Evolutionary conservation across 2,329 filamentous ascomycete genomes (phyloP), one percentile per base, ranked within the genome.

Genomic region (Ramularia endophylla): DNA sequence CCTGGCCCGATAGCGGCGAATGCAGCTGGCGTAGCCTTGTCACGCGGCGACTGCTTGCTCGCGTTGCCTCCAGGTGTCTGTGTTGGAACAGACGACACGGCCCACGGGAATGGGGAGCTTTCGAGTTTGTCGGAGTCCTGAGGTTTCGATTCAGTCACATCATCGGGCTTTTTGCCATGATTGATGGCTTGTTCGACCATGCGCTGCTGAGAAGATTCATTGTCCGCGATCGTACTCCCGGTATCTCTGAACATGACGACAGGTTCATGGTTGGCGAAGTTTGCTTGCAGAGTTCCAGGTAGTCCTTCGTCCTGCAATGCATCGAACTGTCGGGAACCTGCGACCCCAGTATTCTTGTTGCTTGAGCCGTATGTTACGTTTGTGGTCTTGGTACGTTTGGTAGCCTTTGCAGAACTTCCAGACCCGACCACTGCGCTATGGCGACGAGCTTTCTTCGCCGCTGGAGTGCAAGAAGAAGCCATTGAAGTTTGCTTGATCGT

Each of bases 221-320:
- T 65, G 43, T 68, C 65, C 3, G 63, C 62, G 11, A 68, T 50
- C 1, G 68, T 71, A 44, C 62, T 69, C 11, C 66, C 68, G 28
- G 57, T 56, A 20, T 66, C 62, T 34, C 55, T 57, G 43, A 69
- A 70, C 57, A 68, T 57, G 27, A 55, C 52, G 28, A 53, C 53
- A 1, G 67, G 65, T 19, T 70, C 61, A 43, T 69, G 66, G 11
- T 58, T 37, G 13, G 50, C 57, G 37, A 66, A 69, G 25, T 64
- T 53, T 3, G 61, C 51, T 18, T 53, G 51, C 25, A 68, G 51
- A 9, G 60, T 63, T 4, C 56, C 62, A 38, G 17, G 44, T 31
- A 25, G 42, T 40, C 27, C 30, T 18, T 48, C 43, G 20, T 54
- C 40, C 8, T 39, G 38, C 13, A 52, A 48, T 2, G 46, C 36